These are phyloP conservation scores for Pinus albicaulis DNA, from an alignment of 75 land plant species.

Conservation along the genomic window DNA sequence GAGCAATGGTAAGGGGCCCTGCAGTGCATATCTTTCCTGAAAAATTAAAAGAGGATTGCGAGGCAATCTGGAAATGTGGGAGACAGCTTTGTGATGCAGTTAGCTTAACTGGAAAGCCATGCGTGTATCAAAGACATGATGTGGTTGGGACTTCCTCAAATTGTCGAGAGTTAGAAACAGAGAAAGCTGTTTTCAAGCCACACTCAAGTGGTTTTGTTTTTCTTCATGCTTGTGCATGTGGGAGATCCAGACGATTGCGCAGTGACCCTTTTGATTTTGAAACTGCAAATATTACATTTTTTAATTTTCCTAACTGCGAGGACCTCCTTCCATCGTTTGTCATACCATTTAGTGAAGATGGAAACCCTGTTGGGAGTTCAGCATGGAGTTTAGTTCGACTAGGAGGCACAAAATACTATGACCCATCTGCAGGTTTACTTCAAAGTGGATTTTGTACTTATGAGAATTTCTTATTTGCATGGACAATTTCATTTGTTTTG, in stretches of 20 bases:
- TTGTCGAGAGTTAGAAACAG: not conserved
- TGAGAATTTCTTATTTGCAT: constrained; percentile 62
- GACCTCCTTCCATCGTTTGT: constrained; percentile 58
- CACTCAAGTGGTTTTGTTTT: constrained; percentile 94
- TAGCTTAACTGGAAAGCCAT: constrained; percentile 93
- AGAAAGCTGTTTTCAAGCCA: constrained; percentile 29
- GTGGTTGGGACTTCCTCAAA: not conserved
- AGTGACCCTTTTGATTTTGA: constrained; percentile 94
- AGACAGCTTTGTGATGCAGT: constrained; percentile 96
- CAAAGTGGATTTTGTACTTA: constrained; percentile 82
- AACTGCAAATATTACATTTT: constrained; percentile 65
- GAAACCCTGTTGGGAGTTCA: constrained; percentile 36
- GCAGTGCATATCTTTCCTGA: constrained; percentile 58
- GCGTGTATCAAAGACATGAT: constrained; percentile 75
- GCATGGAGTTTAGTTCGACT: constrained; percentile 82
- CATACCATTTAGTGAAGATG: constrained; percentile 40
- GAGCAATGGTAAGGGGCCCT: constrained; percentile 88
- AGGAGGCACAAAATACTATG: constrained; percentile 86
- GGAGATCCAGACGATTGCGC: constrained; percentile 72
- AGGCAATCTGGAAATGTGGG: constrained; percentile 79
- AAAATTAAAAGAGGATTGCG: constrained; percentile 86
- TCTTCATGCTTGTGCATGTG: constrained; percentile 99
- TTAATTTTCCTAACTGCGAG: constrained; percentile 78
- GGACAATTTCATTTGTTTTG: constrained; percentile 48
- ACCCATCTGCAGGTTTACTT: constrained; percentile 78